Conservation (phyloP, 2,329 filamentous ascomycete species). For the Fonsecaea erecta region DNA sequence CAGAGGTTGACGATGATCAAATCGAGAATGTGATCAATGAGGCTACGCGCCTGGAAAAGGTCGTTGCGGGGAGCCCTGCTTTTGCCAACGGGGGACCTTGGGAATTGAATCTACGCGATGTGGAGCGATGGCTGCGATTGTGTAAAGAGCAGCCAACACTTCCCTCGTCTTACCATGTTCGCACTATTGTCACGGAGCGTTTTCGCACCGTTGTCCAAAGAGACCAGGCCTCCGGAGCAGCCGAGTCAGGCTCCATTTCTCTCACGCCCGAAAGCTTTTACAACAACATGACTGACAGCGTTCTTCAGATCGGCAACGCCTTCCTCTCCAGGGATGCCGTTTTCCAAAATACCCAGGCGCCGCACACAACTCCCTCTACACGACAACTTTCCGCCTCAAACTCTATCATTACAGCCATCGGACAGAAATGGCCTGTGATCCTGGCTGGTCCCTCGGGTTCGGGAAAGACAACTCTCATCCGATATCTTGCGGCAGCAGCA, state of each 20-base stretch:
- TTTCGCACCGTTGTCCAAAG: slow-evolving; percentile 78
- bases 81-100: slow-evolving; percentile 73
- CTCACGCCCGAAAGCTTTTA: slow-evolving; percentile 61
- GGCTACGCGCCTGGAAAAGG: slow-evolving; percentile 76
- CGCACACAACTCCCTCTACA: slow-evolving; percentile 44
- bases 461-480: slow-evolving; percentile 82
- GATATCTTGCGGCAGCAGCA: slow-evolving; percentile 76
- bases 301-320: slow-evolving; percentile 81
- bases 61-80: slow-evolving; percentile 62
- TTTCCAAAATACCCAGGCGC: slow-evolving; percentile 41
- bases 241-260: not conserved
- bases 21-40: slow-evolving; percentile 75
- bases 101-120: slow-evolving; percentile 95
- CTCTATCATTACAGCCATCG: slow-evolving; percentile 82
- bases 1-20: slow-evolving; percentile 62
- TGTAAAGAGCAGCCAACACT: slow-evolving; percentile 62
- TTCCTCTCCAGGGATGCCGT: slow-evolving; percentile 64
- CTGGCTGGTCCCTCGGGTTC: slow-evolving; percentile 82
- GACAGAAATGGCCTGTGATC: slow-evolving; percentile 86
- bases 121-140: slow-evolving; percentile 82
- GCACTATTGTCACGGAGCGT: slow-evolving; percentile 82
- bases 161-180: slow-evolving; percentile 72
- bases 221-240: slow-evolving; percentile 63
- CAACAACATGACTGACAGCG: slow-evolving; percentile 68
- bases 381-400: slow-evolving; percentile 72